Percentiles rank a stretch among this genome's conserved stretches.
phyloP scores from a whole-genome alignment of 1,284 basidiomycete genomes.

The Leccinum holopus region DNA sequence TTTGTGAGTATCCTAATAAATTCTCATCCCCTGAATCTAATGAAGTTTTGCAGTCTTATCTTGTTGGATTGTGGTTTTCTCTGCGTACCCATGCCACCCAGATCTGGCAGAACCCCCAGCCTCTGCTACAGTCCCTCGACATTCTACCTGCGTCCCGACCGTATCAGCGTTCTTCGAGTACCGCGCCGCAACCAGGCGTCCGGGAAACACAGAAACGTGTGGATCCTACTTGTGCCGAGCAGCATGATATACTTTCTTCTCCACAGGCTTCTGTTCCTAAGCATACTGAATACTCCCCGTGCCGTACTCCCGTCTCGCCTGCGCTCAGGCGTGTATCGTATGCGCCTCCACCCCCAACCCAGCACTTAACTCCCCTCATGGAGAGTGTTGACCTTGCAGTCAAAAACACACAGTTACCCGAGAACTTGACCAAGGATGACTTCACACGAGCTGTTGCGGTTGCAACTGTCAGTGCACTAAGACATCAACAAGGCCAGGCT shows the following conservation, averaged over 20 bases:
- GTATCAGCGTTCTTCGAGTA: conserved; percentile 47
- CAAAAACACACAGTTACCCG: conserved; percentile 62
- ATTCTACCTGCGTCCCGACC: conserved; percentile 56
- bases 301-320: conserved; percentile 32
- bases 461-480: conserved; percentile 82
- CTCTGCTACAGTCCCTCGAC: conserved; percentile 71
- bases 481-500: conserved; percentile 65
- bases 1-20: conserved; percentile 62
- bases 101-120: conserved; percentile 98
- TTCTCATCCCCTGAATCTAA: not conserved
- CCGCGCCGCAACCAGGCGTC: conserved; percentile 26
- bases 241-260: conserved; percentile 35
- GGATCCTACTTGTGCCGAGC: conserved; percentile 36
- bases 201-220: conserved; percentile 45
- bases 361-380: conserved; percentile 64
- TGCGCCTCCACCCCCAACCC: conserved; percentile 42
- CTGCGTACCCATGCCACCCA: conserved; percentile 97
- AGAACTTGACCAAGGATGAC: conserved; percentile 77
- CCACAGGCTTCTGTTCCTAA: conserved; percentile 41
- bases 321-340: conserved; percentile 56
- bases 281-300: conserved; percentile 13
- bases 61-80: conserved; percentile 98
- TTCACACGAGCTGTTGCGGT: conserved; percentile 89
- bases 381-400: conserved; percentile 77
- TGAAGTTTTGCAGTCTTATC: conserved; percentile 72